phyloP scores from a whole-genome alignment of 2,329 filamentous ascomycete genomes.

The Aspergillus japonicus region DNA sequence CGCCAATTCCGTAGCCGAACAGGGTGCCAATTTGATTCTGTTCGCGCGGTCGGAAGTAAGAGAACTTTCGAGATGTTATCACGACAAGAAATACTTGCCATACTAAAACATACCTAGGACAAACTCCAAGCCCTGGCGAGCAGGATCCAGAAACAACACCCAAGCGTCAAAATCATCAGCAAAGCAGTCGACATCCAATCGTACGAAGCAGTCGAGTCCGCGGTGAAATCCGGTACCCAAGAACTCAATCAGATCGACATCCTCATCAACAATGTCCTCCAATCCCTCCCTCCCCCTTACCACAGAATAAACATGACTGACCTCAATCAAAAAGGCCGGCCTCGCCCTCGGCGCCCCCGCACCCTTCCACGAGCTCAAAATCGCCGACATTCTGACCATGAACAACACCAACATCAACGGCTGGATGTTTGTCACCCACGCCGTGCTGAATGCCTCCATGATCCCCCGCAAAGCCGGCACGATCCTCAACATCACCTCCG shows the following conservation, averaged over 20 bases:
- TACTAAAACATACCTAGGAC: constrained; percentile 17
- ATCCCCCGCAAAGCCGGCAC: constrained; percentile 41
- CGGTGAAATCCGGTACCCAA: constrained; percentile 31
- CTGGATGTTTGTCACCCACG: constrained; percentile 48
- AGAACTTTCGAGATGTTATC: no score
- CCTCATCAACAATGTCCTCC: constrained; percentile 46
- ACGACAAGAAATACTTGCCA: background rate
- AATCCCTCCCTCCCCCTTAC: background rate
- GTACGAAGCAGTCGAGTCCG: constrained; percentile 23
- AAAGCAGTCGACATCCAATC: constrained; percentile 20
- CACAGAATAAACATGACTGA: background rate
- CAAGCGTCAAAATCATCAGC: constrained; percentile 11
- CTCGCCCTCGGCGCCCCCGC: constrained; percentile 49
- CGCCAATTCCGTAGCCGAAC: constrained; percentile 38
- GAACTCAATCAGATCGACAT: constrained; percentile 44
- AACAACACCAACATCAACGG: constrained; percentile 51
- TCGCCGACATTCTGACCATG: constrained; percentile 47
- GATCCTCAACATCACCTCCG: constrained; percentile 51
- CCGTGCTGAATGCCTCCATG: constrained; percentile 47
- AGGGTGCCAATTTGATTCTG: constrained; percentile 45
- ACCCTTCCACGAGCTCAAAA: constrained; percentile 43
- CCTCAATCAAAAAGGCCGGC: constrained; percentile 35
- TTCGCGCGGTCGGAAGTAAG: constrained; percentile 40
- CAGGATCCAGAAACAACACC: constrained; percentile 1
- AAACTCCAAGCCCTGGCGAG: constrained; percentile 15